Base-by-base conservation (phyloP, 306 rosid genomes). In the Casuarina cunninghamiana region DNA sequence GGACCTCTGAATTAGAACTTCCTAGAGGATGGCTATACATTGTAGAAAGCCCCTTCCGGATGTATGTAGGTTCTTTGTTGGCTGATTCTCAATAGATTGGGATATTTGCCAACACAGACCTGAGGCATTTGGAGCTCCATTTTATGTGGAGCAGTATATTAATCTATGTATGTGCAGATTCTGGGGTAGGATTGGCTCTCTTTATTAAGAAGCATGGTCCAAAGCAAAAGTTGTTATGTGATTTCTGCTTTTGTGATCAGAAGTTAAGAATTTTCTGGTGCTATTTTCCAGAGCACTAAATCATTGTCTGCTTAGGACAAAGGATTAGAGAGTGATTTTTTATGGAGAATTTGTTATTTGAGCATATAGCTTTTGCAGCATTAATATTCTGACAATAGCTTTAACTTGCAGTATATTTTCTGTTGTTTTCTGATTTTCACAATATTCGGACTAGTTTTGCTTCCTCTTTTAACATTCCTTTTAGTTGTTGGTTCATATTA, bases 361-460 rank as follows among this genome's bases (percentile, higher is more conserved):
- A 65, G 4, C 48, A 38, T 65, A 15, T 38, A 15, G 38, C 21
- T 39, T 26, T 63, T 65, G 48, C 21, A 12, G 45, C 69, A 63
- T 63, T 5, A 21, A 38, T 5, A 63, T 63, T 65, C 17, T 65
- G 46, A 10, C 70, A 39, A 39, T 39, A 48, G 71, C 75, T 46
- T 71, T 44, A 60, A 69, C 63, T 55, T 76, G 77, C 49, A 72
- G 49, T 61, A 68, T 58, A 17, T 45, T 71, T 70, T 57, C 72
- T 53, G n/a, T 65, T 26, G 35, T 66, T 68, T 57, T 26, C 62
- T 76, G 62, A 3, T 46, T 69, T 58, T 16, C n/a, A 73, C n/a
- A n/a, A n/a, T n/a, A n/a, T n/a, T 46, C 82, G 68, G 70, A 74
- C 53, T 48, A 16, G 75, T 51, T 60, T 63, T 58, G 75, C 71